Percentiles rank a stretch among this genome's conserved stretches.
phyloP scores from a whole-genome alignment of 805 yeast species.

The Suhomyces sp. region DNA sequence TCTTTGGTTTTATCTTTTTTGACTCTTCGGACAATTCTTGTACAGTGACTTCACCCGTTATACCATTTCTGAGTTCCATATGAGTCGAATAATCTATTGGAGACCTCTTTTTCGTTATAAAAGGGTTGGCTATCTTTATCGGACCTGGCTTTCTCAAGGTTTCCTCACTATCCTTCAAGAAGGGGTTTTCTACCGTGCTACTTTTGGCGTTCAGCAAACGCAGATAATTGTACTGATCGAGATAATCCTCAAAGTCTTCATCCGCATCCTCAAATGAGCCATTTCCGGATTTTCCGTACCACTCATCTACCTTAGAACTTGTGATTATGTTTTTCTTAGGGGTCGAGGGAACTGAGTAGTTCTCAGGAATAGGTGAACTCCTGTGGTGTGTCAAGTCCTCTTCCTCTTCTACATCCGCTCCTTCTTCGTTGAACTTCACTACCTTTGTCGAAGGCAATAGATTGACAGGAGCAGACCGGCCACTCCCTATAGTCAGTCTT shows the following conservation, averaged over 20 bases:
- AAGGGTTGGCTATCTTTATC: constrained; percentile 1
- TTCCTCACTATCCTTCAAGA: neutral
- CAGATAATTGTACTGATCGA: neutral
- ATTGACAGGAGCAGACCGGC: constrained; percentile 2
- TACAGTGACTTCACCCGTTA: constrained; percentile 38
- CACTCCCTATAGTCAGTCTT: constrained; percentile 11
- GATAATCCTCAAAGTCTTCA: constrained; percentile 2
- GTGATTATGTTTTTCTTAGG: constrained; percentile 7
- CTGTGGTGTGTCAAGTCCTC: neutral
- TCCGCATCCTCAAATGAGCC: constrained; percentile 5
- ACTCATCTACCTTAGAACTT: constrained; percentile 1
- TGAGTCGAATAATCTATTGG: constrained; percentile 32
- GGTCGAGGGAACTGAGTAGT: constrained; percentile 3
- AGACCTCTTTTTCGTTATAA: neutral
- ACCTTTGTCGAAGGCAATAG: neutral
- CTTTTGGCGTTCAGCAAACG: neutral
- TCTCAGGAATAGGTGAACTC: neutral
- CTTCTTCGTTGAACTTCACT: neutral
- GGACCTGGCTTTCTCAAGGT: neutral
- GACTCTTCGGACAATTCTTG: constrained; percentile 28
- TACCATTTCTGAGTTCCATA: constrained; percentile 39
- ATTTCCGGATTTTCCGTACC: constrained; percentile 8
- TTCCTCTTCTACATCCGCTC: neutral
- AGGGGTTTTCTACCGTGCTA: neutral
- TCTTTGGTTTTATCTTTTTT: constrained; percentile 36